These are phyloP conservation scores for Kodamaea laetipori DNA, from an alignment of 805 yeast species.

Conservation along the genomic window DNA sequence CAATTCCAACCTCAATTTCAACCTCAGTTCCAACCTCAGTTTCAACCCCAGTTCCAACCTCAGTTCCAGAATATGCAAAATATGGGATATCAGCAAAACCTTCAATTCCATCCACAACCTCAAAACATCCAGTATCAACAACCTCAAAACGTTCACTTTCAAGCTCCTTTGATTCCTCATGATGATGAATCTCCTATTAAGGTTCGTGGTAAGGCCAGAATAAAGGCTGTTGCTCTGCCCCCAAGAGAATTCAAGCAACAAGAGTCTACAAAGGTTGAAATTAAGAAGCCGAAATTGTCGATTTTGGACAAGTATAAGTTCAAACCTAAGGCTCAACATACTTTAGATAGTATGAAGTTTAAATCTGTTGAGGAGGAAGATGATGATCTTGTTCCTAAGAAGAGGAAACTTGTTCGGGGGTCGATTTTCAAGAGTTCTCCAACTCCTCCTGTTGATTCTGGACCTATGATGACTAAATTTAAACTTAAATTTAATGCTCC, in stretches of 20 bases:
- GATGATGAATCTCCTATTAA: conserved; percentile 43
- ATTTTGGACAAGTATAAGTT: conserved; percentile 45
- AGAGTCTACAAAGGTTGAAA: conserved; percentile 41
- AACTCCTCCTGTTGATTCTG: conserved; percentile 1
- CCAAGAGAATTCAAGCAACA: conserved; percentile 9
- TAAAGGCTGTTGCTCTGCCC: conserved; percentile 27
- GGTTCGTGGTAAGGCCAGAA: conserved; percentile 34
- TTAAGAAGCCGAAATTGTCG: conserved; percentile 41
- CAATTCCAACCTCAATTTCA: conserved; percentile 3
- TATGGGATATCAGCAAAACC: not conserved
- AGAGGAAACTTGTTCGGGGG: conserved; percentile 41
- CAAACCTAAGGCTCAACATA: conserved; percentile 35
- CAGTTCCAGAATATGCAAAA: no score
- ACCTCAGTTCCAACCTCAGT: conserved; percentile 2
- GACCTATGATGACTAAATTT: not conserved
- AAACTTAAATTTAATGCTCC: conserved; percentile 7
- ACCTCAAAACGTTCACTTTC: not conserved
- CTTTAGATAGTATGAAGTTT: conserved; percentile 24
- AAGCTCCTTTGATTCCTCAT: not conserved
- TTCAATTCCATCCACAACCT: not conserved
- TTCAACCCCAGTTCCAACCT: not conserved
- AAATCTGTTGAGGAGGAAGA: conserved; percentile 15
- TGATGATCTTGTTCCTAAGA: conserved; percentile 24
- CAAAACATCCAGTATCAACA: conserved; percentile 1
- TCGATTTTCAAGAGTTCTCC: conserved; percentile 16